Evolutionary conservation across 495 filamentous ascomycete species (phyloP).

Genomic region (Penicillium flavigenum): DNA sequence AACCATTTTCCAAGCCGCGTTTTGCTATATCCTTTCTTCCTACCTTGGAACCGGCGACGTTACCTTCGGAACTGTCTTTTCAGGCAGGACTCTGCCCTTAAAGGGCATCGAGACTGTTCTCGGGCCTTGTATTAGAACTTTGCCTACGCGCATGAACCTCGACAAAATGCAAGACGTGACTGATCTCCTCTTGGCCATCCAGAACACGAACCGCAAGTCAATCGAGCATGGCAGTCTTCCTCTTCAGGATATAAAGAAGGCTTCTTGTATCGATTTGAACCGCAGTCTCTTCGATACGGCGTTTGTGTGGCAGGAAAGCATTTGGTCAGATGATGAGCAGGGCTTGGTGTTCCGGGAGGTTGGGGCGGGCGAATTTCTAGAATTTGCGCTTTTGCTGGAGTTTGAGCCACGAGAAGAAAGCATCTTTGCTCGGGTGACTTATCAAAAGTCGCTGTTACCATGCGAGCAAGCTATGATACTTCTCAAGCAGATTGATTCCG

Average conservation of each 20-base stretch:
- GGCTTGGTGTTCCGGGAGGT: slow-evolving; percentile 44
- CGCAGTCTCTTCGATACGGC: slow-evolving; percentile 64
- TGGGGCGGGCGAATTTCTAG: slow-evolving; percentile 62
- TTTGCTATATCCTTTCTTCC: slow-evolving; percentile 59
- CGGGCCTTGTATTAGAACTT: slow-evolving; percentile 68
- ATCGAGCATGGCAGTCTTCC: slow-evolving; percentile 58
- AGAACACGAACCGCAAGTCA: slow-evolving; percentile 58
- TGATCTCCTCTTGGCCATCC: slow-evolving; percentile 60
- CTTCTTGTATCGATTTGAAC: slow-evolving; percentile 46
- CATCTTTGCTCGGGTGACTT: slow-evolving; percentile 51
- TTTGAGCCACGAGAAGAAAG: slow-evolving; percentile 54
- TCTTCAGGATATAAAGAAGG: slow-evolving; percentile 64
- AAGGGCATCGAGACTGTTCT: slow-evolving; percentile 64
- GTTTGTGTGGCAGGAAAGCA: slow-evolving; percentile 75
- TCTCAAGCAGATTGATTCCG: slow-evolving; percentile 54
- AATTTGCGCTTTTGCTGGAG: slow-evolving; percentile 72
- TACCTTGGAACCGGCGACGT: slow-evolving; percentile 63
- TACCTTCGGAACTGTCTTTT: slow-evolving; percentile 69
- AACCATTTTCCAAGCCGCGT: slow-evolving; percentile 67
- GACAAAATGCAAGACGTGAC: slow-evolving; percentile 43
- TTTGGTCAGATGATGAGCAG: slow-evolving; percentile 37
- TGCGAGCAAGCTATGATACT: slow-evolving; percentile 52
- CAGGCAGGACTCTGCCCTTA: slow-evolving; percentile 68
- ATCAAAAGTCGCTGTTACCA: slow-evolving; percentile 49
- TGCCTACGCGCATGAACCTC: slow-evolving; percentile 63